Conservation (phyloP, 148 eudicot genomes). For the Vaccinium darrowii region DNA sequence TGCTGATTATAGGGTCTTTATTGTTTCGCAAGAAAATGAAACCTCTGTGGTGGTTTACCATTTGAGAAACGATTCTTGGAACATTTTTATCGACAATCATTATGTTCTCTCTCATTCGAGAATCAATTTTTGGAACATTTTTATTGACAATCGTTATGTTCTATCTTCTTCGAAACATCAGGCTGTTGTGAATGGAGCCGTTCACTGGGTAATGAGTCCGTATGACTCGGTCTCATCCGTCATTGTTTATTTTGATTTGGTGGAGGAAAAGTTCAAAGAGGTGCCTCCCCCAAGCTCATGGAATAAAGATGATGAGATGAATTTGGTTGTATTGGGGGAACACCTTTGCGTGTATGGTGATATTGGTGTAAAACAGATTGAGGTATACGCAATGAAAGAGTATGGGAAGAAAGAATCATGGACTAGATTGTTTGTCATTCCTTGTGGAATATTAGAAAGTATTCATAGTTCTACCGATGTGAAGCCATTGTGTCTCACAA, state of each 20-base stretch:
- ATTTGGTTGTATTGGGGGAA: neutral
- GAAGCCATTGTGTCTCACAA: neutral
- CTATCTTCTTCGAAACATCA: neutral
- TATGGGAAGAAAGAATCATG: constrained; percentile 9
- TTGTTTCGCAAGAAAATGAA: neutral
- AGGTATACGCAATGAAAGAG: neutral
- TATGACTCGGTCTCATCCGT: neutral
- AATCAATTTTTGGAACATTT: neutral
- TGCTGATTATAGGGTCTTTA: neutral
- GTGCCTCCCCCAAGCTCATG: neutral
- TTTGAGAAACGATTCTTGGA: neutral
- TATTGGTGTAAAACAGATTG: neutral
- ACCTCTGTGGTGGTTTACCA: neutral
- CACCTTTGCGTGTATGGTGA: neutral
- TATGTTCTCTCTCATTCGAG: neutral
- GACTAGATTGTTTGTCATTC: constrained; percentile 1
- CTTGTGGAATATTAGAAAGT: neutral
- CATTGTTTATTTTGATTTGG: constrained; percentile 8
- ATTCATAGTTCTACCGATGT: neutral
- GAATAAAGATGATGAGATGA: neutral
- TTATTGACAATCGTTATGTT: neutral
- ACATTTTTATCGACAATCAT: neutral
- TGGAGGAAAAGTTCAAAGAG: neutral
- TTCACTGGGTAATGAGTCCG: neutral
- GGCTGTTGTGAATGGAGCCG: neutral